Percentiles rank a stretch among this genome's conserved stretches.
Conservation (phyloP, 257 asterid species). For the Solanum sejunctum region DNA sequence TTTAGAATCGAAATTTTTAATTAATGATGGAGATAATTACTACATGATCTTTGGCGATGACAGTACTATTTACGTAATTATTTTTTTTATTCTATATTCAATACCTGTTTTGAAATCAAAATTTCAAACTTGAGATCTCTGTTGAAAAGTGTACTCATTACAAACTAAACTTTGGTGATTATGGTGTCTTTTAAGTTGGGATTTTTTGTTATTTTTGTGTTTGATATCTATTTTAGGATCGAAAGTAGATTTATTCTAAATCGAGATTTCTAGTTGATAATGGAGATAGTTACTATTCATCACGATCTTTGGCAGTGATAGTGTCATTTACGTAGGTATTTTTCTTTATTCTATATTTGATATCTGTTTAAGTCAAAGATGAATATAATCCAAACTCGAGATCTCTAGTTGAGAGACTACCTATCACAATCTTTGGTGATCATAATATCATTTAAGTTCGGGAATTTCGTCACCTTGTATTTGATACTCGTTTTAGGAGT, state of each 20-base stretch:
- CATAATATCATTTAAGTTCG: not conserved
- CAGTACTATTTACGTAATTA: too few relatives aligned
- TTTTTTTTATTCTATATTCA: too few relatives aligned
- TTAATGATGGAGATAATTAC: too few relatives aligned
- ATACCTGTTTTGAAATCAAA: not conserved
- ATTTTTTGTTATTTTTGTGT: too few relatives aligned
- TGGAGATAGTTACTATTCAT: not conserved
- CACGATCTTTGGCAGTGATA: not conserved
- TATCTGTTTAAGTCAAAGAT: accelerated
- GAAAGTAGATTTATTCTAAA: not conserved
- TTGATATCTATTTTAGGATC: too few relatives aligned
- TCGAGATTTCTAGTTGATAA: not conserved
- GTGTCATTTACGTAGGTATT: not conserved
- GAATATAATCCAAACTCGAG: not conserved
- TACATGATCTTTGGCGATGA: too few relatives aligned
- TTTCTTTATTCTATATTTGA: not conserved
- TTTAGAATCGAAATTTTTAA: too few relatives aligned
- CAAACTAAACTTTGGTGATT: not conserved
- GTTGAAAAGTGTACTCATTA: not conserved
- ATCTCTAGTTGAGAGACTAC: not conserved
- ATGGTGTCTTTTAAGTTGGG: too few relatives aligned
- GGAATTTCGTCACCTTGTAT: not conserved
- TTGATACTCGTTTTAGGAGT: not conserved
- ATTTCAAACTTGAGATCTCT: not conserved
- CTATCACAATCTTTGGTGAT: not conserved